These are phyloP conservation scores for Myochromella boudieri DNA, from an alignment of 768 basidiomycete genomes.

Conservation along the genomic window DNA sequence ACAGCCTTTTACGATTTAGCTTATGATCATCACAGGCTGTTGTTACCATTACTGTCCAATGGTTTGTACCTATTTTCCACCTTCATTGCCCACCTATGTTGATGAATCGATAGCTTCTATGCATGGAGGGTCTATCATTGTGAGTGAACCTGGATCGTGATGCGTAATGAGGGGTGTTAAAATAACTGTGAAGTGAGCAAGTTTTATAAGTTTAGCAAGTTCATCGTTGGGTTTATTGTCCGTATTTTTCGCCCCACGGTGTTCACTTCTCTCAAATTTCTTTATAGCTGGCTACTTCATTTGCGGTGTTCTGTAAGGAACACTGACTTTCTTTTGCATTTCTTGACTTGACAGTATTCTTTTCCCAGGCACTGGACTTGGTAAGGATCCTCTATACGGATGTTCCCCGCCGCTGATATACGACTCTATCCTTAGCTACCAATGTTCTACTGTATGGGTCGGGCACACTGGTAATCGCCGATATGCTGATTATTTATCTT, in stretches of 20 bases:
- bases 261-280: background rate
- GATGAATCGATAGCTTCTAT: background rate
- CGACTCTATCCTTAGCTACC: background rate
- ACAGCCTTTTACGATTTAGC: too few relatives aligned
- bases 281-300: background rate
- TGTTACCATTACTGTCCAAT: background rate
- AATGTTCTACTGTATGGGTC: background rate
- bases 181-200: background rate
- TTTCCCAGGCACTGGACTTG: background rate
- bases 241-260: background rate
- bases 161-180: background rate
- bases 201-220: background rate
- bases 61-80: too few relatives aligned
- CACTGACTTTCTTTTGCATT: background rate
- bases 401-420: background rate
- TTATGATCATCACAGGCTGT: too few relatives aligned
- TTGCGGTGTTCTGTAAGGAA: background rate
- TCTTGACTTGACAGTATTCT: background rate
- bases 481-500: background rate
- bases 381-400: background rate
- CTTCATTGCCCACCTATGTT: too few relatives aligned
- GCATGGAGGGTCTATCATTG: background rate
- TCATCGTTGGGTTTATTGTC: background rate
- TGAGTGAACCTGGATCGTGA: background rate
- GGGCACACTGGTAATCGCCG: background rate